Percentiles rank a stretch among this genome's conserved stretches.
Conservation (phyloP, 345 rosid genomes). For the Camelina laxa region DNA sequence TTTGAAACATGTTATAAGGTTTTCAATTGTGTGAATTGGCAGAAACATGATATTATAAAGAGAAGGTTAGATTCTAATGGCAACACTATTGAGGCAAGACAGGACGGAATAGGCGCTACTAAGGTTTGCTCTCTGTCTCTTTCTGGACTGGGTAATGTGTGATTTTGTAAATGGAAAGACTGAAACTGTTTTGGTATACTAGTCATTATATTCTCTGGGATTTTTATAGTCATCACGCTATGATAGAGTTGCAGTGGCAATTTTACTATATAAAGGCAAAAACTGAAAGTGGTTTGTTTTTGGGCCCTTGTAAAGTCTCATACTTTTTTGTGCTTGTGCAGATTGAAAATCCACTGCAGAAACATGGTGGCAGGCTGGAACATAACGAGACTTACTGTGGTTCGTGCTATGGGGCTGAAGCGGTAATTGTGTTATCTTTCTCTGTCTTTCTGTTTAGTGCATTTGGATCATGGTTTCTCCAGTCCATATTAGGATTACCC, state of each 20-base stretch:
- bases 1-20: neutral
- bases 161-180: neutral
- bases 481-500: neutral
- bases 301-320: neutral
- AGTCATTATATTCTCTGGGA: neutral
- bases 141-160: neutral
- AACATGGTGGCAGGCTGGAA: constrained; percentile 96
- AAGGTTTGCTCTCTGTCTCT: constrained; percentile 57
- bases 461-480: neutral
- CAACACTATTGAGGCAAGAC: constrained; percentile 75
- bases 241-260: neutral
- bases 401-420: constrained; percentile 92
- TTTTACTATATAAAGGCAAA: neutral
- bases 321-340: constrained; percentile 43
- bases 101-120: constrained; percentile 87
- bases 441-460: neutral
- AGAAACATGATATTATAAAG: constrained; percentile 94
- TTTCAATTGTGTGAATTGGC: constrained; percentile 37
- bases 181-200: neutral
- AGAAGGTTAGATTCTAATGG: constrained; percentile 79
- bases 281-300: neutral
- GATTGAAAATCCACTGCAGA: constrained; percentile 93
- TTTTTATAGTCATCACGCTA: neutral
- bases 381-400: constrained; percentile 97
- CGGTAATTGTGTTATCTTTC: constrained; percentile 50